These are phyloP conservation scores for Suhomyces taliae DNA, from an alignment of 1,139 yeast species.

Conservation along the genomic window DNA sequence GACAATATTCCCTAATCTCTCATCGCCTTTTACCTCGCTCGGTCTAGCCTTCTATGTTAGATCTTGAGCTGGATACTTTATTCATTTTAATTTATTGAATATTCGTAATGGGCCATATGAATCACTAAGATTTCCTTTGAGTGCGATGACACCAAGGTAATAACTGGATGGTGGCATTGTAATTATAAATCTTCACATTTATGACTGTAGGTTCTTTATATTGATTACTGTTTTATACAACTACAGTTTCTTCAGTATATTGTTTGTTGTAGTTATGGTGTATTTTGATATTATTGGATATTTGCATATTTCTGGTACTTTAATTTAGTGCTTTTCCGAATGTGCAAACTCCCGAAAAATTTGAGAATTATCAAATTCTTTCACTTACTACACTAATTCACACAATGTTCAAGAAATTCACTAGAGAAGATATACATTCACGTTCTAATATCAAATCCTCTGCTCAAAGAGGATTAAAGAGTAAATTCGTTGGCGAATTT, in stretches of 20 bases:
- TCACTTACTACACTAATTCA: neutral
- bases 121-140: conserved; percentile 59
- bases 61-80: conserved; percentile 58
- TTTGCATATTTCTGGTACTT: too few relatives aligned
- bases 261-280: neutral
- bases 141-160: conserved; percentile 68
- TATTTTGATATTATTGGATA: neutral
- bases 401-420: conserved; percentile 64
- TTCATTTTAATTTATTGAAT: conserved; percentile 6
- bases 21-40: conserved; percentile 75
- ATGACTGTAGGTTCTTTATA: too few relatives aligned
- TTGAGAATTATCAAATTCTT: neutral
- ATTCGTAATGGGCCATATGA: conserved; percentile 58
- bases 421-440: conserved; percentile 84
- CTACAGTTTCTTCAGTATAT: too few relatives aligned
- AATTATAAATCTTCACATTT: conserved; percentile 66
- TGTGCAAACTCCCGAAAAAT: neutral
- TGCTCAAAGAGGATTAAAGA: conserved; percentile 79
- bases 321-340: neutral
- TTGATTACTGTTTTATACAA: too few relatives aligned
- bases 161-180: conserved; percentile 62
- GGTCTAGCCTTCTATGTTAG: conserved; percentile 33
- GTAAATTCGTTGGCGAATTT: conserved; percentile 70
- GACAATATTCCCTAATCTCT: conserved; percentile 7
- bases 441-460: conserved; percentile 92